These are phyloP conservation scores for Drechslera avenae DNA, from an alignment of 2,329 filamentous ascomycete species.

Conservation along the genomic window DNA sequence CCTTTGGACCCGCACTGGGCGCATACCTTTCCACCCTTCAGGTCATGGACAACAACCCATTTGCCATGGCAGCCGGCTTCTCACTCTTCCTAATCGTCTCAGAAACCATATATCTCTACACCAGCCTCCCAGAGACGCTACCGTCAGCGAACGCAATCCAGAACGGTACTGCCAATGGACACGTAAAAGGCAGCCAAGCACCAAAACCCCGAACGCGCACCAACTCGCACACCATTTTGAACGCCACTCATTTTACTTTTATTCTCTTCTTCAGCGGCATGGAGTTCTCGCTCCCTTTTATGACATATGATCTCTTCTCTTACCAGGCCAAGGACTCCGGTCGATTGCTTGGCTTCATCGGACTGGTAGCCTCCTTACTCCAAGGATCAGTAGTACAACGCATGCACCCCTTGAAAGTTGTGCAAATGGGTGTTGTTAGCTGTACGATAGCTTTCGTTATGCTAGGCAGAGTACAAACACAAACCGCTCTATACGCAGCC, in stretches of 20 bases:
- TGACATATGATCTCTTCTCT: constrained; percentile 92
- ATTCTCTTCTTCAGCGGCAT: constrained; percentile 97
- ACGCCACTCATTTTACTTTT: constrained; percentile 85
- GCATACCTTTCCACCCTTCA: constrained; percentile 81
- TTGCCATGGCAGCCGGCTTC: constrained; percentile 88
- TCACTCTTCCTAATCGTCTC: constrained; percentile 81
- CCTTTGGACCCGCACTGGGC: constrained; percentile 90
- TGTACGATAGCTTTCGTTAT: constrained; percentile 82
- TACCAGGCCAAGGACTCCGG: constrained; percentile 83
- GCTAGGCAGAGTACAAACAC: constrained; percentile 70
- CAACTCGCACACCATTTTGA: constrained; percentile 83
- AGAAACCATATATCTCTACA: constrained; percentile 88
- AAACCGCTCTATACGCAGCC: constrained; percentile 76
- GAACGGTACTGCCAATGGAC: constrained; percentile 24
- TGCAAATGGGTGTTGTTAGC: constrained; percentile 77
- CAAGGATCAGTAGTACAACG: constrained; percentile 91
- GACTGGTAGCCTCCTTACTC: constrained; percentile 86
- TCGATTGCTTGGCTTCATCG: constrained; percentile 85
- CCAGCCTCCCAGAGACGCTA: constrained; percentile 83
- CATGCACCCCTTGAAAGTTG: constrained; percentile 77
- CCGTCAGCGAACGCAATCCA: constrained; percentile 52
- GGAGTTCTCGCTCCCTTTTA: constrained; percentile 96
- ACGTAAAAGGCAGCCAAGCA: constrained; percentile 22
- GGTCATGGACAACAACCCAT: constrained; percentile 84
- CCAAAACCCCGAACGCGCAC: constrained; percentile 58